These are phyloP conservation scores for Malassezia brasiliensis DNA, from an alignment of 1,284 basidiomycete genomes.

Conservation along the genomic window DNA sequence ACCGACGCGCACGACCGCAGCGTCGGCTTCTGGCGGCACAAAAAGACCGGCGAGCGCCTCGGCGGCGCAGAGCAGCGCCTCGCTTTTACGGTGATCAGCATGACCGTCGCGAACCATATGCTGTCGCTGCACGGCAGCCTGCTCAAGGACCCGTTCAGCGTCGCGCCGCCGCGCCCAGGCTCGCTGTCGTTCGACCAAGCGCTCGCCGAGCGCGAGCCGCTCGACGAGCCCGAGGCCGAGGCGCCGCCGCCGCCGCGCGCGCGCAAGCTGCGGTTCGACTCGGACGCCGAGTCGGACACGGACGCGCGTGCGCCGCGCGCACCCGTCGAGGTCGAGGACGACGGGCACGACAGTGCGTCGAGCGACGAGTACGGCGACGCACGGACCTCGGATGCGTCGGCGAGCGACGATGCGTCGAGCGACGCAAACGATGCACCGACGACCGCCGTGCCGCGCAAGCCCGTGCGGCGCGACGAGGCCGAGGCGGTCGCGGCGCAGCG, in stretches of 20 bases:
- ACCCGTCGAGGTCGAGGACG: conserved; percentile 1
- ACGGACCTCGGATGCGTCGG: not conserved
- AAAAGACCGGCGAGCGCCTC: conserved; percentile 60
- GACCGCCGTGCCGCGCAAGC: not conserved
- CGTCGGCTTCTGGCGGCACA: conserved; percentile 70
- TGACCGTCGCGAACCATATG: conserved; percentile 91
- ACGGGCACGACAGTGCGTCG: not conserved
- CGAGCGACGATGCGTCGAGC: not conserved
- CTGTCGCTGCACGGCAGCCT: conserved; percentile 83
- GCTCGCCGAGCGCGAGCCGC: conserved; percentile 14
- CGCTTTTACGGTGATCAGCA: conserved; percentile 79
- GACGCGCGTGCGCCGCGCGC: not conserved
- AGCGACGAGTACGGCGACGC: not conserved
- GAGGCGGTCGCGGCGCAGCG: not conserved
- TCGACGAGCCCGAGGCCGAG: conserved; percentile 10
- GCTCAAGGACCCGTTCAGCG: conserved; percentile 70
- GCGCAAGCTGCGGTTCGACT: conserved; percentile 14
- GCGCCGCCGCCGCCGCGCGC: not conserved
- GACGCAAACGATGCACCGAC: not conserved
- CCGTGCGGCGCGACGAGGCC: not conserved
- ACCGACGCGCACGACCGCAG: conserved; percentile 20
- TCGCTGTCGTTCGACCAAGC: conserved; percentile 20
- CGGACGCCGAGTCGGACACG: not conserved
- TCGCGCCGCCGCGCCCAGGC: conserved; percentile 28
- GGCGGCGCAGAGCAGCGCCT: conserved; percentile 65